These are phyloP conservation scores for Geranomyces michiganensis DNA, from an alignment of 192 early-diverging fungal species.

Conservation along the genomic window DNA sequence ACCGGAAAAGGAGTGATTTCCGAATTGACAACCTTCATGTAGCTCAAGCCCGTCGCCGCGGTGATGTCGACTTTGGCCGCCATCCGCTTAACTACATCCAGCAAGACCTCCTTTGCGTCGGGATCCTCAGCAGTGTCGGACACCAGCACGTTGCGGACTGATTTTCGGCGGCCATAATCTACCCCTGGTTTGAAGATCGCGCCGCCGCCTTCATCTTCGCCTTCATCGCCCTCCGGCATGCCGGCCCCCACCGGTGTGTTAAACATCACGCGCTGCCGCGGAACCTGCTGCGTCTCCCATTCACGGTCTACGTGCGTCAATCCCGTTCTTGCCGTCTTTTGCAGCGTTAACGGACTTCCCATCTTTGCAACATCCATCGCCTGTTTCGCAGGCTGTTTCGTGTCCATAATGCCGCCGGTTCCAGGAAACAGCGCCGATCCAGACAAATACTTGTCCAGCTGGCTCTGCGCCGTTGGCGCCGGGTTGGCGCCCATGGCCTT, in stretches of 20 bases:
- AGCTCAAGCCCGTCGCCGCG: slow-evolving; percentile 18
- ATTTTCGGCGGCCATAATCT: slow-evolving; percentile 4
- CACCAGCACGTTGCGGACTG: not conserved
- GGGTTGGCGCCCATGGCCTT: not conserved
- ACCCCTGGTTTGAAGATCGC: not conserved
- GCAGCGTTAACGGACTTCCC: slow-evolving; percentile 35
- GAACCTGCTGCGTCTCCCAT: not conserved
- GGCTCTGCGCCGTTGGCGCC: not conserved
- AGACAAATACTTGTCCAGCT: slow-evolving; percentile 20
- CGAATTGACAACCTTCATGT: slow-evolving; percentile 25
- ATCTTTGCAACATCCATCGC: slow-evolving; percentile 33
- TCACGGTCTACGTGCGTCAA: slow-evolving; percentile 29
- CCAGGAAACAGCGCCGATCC: not conserved
- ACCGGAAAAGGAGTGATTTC: slow-evolving; percentile 20
- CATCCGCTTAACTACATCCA: slow-evolving; percentile 40
- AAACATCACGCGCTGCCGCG: not conserved
- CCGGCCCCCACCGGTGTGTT: not conserved
- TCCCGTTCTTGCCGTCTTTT: slow-evolving; percentile 13
- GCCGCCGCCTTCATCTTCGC: not conserved
- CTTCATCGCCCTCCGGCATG: not conserved
- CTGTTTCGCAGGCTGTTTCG: slow-evolving; percentile 13
- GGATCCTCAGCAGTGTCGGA: slow-evolving; percentile 4
- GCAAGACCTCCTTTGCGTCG: slow-evolving; percentile 31
- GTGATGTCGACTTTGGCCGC: slow-evolving; percentile 15
- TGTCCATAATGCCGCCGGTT: slow-evolving; percentile 21